Base-by-base conservation (phyloP, 1,284 basidiomycete genomes). In the Puccinia polysora region DNA sequence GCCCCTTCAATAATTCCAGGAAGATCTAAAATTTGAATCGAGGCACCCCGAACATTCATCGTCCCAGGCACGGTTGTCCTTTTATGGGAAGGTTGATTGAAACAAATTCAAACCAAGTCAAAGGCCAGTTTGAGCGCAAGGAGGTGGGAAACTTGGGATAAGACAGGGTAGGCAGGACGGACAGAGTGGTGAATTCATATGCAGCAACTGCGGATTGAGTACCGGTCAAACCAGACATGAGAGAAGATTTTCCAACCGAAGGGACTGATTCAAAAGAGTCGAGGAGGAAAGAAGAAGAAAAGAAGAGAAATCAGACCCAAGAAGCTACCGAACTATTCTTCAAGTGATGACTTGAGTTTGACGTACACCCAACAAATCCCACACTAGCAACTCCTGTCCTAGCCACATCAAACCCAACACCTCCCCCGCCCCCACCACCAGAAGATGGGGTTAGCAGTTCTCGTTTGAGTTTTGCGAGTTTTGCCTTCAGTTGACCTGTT, bases 1-100 rank as follows among this genome's bases (percentile, higher is more conserved):
- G 96, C 96, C 77, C 96, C 96, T 81, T 98, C 96, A 75, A 98
- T 98, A 76, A 98, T 98, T 85, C 95, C 95, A 75, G 91, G 81
- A 70, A 82, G 71, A 78, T 84, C 83, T 40, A 84, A 79, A 62
- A 85, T 83, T 78, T 85, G 84, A 56, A 96, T 91, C 43, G 90
- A 90, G 45, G 93, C 91, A n/a, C 92, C 91, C 75, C 92, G 90
- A 0, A 96, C 90, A 79, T 90, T 91, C 75, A 99, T 81, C 1
- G 95, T 97, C 56, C 96, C 96, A 6, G 96, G 96, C 1, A 98
- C 94, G 36, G 90, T 93, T 8, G 79, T 79, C n/a, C 55, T 62
- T 47, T 30, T 10, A 30, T 18, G 10, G 15, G 3, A 20, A n/a
- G 14, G 25, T 14, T 15, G 15, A 7, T 18, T 23, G 20, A 4